Conservation (phyloP, 2,329 filamentous ascomycete genomes). For the Nigrospora osmanthi region DNA sequence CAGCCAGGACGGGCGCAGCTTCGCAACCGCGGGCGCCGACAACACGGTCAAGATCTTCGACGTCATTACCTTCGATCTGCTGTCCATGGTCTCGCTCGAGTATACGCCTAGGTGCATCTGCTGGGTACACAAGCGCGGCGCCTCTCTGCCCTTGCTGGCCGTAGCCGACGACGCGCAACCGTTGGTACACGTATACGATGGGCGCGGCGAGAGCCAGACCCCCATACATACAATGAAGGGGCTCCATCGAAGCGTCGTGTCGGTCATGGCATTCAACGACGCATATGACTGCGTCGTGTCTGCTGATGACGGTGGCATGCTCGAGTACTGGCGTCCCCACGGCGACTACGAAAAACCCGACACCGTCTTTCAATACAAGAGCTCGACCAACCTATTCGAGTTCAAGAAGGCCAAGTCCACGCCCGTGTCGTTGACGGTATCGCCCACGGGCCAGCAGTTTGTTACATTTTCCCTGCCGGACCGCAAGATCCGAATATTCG, state of each 20-base stretch:
- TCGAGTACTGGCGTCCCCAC: slow-evolving; percentile 90
- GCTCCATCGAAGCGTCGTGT: slow-evolving; percentile 76
- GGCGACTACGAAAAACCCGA: slow-evolving; percentile 83
- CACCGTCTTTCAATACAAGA: slow-evolving; percentile 88
- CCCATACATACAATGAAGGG: slow-evolving; percentile 71
- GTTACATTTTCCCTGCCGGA: slow-evolving; percentile 88
- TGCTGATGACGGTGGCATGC: slow-evolving; percentile 81
- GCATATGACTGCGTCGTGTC: slow-evolving; percentile 86
- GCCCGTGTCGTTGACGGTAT: slow-evolving; percentile 75
- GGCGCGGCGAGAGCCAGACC: slow-evolving; percentile 69
- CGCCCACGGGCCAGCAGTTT: slow-evolving; percentile 78
- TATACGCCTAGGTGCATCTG: slow-evolving; percentile 73
- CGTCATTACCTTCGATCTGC: slow-evolving; percentile 78
- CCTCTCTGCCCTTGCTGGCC: slow-evolving; percentile 80
- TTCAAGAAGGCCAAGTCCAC: slow-evolving; percentile 93
- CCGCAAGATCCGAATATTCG: slow-evolving; percentile 85
- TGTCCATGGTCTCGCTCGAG: slow-evolving; percentile 74
- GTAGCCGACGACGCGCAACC: slow-evolving; percentile 70
- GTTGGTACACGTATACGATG: slow-evolving; percentile 78
- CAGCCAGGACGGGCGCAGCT: slow-evolving; percentile 86
- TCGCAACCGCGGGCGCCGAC: slow-evolving; percentile 78
- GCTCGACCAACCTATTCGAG: slow-evolving; percentile 87
- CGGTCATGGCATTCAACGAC: slow-evolving; percentile 84
- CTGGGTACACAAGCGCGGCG: slow-evolving; percentile 84
- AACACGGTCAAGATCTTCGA: slow-evolving; percentile 75